These are phyloP conservation scores for Pichia gijzeniarum DNA, from an alignment of 805 yeast genomes.

Conservation along the genomic window DNA sequence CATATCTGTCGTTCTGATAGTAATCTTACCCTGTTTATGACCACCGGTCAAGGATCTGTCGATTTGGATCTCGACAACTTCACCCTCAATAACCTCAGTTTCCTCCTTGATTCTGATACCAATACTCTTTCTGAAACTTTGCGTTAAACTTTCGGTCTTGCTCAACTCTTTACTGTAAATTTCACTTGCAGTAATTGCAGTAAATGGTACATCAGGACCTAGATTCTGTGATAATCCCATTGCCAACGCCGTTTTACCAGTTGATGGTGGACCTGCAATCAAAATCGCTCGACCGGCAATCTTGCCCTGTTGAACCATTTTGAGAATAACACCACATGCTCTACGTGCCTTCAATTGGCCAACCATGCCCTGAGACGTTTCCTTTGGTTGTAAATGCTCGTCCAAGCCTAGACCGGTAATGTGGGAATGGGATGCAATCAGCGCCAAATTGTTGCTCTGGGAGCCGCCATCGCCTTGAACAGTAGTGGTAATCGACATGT, in stretches of 20 bases:
- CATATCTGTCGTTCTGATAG: conserved; percentile 85
- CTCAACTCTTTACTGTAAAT: conserved; percentile 93
- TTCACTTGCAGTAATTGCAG: conserved; percentile 95
- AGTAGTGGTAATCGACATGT: conserved; percentile 14
- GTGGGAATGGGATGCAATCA: conserved; percentile 87
- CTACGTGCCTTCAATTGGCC: conserved; percentile 74
- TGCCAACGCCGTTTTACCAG: conserved; percentile 97
- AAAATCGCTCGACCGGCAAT: conserved; percentile 95
- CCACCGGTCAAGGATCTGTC: conserved; percentile 92
- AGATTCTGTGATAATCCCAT: conserved; percentile 92
- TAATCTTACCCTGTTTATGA: conserved; percentile 69
- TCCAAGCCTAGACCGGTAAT: conserved; percentile 92
- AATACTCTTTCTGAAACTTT: conserved; percentile 92
- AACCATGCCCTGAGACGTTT: conserved; percentile 82
- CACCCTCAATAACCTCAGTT: conserved; percentile 97
- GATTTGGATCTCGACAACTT: conserved; percentile 91
- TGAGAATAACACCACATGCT: conserved; percentile 94
- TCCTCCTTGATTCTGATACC: conserved; percentile 95
- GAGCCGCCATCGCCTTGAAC: conserved; percentile 1
- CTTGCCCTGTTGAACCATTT: conserved; percentile 83
- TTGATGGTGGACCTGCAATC: conserved; percentile 96
- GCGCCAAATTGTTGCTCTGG: conserved; percentile 18
- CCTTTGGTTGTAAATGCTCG: conserved; percentile 79
- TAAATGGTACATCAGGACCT: conserved; percentile 96
- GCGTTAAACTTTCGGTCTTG: conserved; percentile 94